Evolutionary conservation across 2,329 filamentous ascomycete genomes (phyloP), one percentile per base, ranked within the genome.

Genomic region (Aureobasidium sp.): DNA sequence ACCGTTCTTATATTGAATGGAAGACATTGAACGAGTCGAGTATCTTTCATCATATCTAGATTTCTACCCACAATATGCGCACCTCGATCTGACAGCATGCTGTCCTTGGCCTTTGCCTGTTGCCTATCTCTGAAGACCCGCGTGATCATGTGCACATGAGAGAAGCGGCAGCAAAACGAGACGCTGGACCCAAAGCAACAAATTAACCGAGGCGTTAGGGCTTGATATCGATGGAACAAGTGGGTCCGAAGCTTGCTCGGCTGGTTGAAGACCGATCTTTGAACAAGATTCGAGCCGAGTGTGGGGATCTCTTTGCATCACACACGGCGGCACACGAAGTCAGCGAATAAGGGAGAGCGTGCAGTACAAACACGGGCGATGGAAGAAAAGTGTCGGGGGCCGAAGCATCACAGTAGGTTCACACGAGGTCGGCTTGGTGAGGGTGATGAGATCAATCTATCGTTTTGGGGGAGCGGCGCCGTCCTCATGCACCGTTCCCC

Each of bases 201-300:
- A 20, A 58, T 58, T 58, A 58, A 58, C 55, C 55, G 55, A 58
- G 55, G 22, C 9, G 2, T 37, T 37, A 47, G 39, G 42, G 55
- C 37, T 47, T 6, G 51, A 41, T 48, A 29, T 29, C 48, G 42
- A 20, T 42, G 41, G 29, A 58, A 39, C 25, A 37, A 58, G 42
- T 48, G 55, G 55, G 20, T 22, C 55, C 55, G 42, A 58, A 37
- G 42, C 55, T 48, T 34, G 41, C 55, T 58, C 55, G 55, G 55
- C 55, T 58, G 42, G 6, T 37, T 39, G 55, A 29, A 36, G 27
- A 58, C 20, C 36, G 53, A 57, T 27, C 20, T 39, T 8, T 48
- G 31, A 37, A 36, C 53, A 45, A 57, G 53, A 57, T 57, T 57
- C 14, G 39, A 44, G 53, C 53, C 53, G 55, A 58, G 55, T 58